Base-by-base conservation (phyloP, 345 rosid species). In the Gossypium mustelinum region DNA sequence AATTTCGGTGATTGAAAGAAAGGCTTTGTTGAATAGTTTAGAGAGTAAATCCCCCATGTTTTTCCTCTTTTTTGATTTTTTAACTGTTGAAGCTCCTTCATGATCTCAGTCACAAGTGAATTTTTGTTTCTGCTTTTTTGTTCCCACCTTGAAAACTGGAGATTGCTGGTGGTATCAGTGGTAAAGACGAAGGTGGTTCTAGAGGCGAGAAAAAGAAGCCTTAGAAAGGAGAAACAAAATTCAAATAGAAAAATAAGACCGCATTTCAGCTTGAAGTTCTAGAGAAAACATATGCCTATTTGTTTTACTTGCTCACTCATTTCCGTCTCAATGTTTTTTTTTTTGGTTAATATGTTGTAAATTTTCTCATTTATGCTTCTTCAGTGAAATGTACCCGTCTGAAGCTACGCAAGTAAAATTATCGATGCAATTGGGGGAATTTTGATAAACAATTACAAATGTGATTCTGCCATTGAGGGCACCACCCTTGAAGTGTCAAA, bases 161-260 rank as follows among this genome's bases (percentile, higher is more conserved):
- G 77, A 75, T 82, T 51, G 89, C 81, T 34, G 41, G 18, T 68
- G 43, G 11, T 68, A 58, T 55, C 2, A 41, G 48, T 51, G 50
- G 73, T 8, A 48, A 20, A 2, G 73, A 11, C 8, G 62, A 60
- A 2, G 44, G 58, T 0, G 1, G 89, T 82, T 88, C 93, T 0
- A 87, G 87, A 18, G 92, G 70, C 16, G 97, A 87, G 20, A 81
- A 20, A 14, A 22, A 79, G 45, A 47, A 83, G 68, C 43, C 29
- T 82, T 83, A 70, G 79, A 91, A 81, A 22, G 94, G 87, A 29
- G 34, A 29, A 29, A 29, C 52, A 80, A 45, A 96, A 87, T 88
- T 93, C 98, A 96, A 93, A 81, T 94, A 98, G 11, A 96, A 92
- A 94, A 96, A 93, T 97, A 96, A 96, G 80, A 96, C 98, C 73